Evolutionary conservation across 2,329 filamentous ascomycete genomes (phyloP).

Genomic region (Kalmusia sp.): DNA sequence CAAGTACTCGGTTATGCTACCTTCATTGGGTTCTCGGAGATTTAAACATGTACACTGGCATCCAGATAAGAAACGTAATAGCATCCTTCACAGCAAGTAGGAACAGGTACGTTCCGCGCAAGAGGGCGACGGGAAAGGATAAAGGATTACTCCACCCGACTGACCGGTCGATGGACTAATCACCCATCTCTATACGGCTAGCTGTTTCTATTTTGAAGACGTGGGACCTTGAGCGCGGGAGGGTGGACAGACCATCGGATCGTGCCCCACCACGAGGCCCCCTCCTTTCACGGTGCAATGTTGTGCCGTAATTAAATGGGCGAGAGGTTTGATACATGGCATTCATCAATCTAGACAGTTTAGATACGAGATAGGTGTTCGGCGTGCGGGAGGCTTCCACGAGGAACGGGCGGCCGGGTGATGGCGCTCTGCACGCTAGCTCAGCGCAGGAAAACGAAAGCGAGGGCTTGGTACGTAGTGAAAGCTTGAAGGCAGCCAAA

Average conservation of each 20-base stretch:
- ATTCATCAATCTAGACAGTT: not conserved
- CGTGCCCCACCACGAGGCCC: not conserved
- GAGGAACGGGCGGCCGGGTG: conserved; percentile 5
- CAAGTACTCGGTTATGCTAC: too few species aligned
- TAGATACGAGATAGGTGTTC: conserved; percentile 1
- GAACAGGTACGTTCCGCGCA: too few species aligned
- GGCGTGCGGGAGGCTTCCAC: conserved; percentile 3
- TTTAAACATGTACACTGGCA: too few species aligned
- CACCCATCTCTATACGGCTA: not conserved
- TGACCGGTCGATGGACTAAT: not conserved
- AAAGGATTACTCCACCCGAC: not conserved
- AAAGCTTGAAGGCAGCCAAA: not conserved
- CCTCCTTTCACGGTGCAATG: not conserved
- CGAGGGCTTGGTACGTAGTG: not conserved
- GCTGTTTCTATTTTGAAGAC: not conserved
- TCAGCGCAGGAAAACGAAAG: not conserved
- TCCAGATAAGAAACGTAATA: too few species aligned
- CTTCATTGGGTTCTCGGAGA: too few species aligned
- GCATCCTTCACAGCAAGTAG: too few species aligned
- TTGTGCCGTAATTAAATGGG: not conserved
- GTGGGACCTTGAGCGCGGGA: not conserved
- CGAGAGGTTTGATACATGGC: not conserved
- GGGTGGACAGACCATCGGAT: not conserved
- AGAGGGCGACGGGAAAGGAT: too few species aligned
- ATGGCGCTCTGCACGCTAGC: not conserved